phyloP scores from a whole-genome alignment of 139 green algal species.

The Zygnema cylindricum region DNA sequence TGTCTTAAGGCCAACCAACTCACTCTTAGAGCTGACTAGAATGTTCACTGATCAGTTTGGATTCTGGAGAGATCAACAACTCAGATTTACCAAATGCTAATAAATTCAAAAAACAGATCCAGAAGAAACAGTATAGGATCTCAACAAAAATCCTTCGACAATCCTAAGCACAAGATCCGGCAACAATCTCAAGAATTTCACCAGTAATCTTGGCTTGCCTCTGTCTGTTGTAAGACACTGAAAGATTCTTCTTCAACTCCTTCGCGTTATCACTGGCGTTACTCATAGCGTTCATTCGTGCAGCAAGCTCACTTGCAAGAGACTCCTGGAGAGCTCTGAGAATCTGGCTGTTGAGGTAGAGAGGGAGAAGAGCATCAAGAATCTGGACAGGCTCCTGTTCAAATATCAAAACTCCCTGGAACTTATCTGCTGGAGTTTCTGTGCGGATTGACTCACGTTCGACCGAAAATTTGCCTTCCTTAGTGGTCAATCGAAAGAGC shows the following conservation, averaged over 20 bases:
- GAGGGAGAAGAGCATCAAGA: conserved; percentile 95
- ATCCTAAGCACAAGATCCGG: conserved; percentile 60
- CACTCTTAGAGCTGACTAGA: too few species aligned
- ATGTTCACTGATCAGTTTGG: too few species aligned
- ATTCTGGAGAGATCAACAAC: too few species aligned
- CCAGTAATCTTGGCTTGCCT: conserved; percentile 95
- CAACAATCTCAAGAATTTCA: conserved; percentile 85
- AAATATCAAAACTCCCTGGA: conserved; percentile 93
- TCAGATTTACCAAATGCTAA: too few species aligned
- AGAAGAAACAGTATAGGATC: too few species aligned
- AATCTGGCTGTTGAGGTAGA: conserved; percentile 97
- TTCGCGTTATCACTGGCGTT: conserved; percentile 95
- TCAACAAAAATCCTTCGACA: too few species aligned
- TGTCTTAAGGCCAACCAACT: too few species aligned
- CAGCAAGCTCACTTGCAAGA: conserved; percentile 95
- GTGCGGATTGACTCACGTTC: conserved; percentile 83
- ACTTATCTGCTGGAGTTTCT: conserved; percentile 61
- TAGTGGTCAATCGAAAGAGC: conserved; percentile 93
- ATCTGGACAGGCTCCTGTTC: conserved; percentile 99
- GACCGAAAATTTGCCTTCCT: conserved; percentile 85
- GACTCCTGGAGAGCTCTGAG: conserved; percentile 85
- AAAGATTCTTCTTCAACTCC: conserved; percentile 91
- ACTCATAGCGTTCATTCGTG: conserved; percentile 99
- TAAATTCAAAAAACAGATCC: too few species aligned
- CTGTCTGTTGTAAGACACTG: conserved; percentile 88